Evolutionary conservation across 2,329 filamentous ascomycete genomes (phyloP).

Genomic region (Xylaria hypoxylon): DNA sequence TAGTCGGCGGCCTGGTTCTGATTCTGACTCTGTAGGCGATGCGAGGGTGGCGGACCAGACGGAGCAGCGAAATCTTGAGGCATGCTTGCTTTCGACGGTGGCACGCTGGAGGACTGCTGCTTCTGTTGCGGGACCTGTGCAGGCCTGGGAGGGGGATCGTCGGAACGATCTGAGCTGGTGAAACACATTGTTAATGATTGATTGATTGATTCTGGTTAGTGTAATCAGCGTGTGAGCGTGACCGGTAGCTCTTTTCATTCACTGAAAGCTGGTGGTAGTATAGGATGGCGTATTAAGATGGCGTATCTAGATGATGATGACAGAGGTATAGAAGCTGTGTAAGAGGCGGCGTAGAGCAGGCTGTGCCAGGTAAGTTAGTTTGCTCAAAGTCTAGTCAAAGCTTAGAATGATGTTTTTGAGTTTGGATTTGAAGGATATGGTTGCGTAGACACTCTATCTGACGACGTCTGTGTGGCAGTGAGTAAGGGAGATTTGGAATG

Average conservation of each 20-base stretch:
- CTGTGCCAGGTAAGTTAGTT: too few species aligned
- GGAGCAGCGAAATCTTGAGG: slow-evolving; percentile 38
- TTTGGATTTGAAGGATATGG: too few species aligned
- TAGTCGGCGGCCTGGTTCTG: slow-evolving; percentile 42
- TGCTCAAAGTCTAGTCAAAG: too few species aligned
- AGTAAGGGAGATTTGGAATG: slow-evolving; percentile 30
- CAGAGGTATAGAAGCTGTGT: too few species aligned
- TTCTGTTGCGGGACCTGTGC: slow-evolving; percentile 45
- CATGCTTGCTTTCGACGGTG: slow-evolving; percentile 42
- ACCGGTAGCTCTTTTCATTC: neutral
- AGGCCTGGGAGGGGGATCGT: slow-evolving; percentile 57
- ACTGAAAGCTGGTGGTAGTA: too few species aligned
- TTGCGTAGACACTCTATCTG: neutral
- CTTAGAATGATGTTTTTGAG: too few species aligned
- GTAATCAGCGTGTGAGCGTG: too few species aligned
- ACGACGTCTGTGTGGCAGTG: slow-evolving; percentile 28
- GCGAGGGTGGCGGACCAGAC: slow-evolving; percentile 28
- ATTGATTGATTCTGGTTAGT: neutral
- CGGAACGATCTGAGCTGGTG: slow-evolving; percentile 57
- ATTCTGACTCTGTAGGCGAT: slow-evolving; percentile 20
- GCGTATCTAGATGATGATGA: too few species aligned
- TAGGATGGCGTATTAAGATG: too few species aligned
- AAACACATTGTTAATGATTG: slow-evolving; percentile 59
- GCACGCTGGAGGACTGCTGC: slow-evolving; percentile 38
- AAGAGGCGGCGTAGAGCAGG: too few species aligned